These are phyloP conservation scores for Boletus rubroflammeus DNA, from an alignment of 768 basidiomycete genomes.

Conservation along the genomic window DNA sequence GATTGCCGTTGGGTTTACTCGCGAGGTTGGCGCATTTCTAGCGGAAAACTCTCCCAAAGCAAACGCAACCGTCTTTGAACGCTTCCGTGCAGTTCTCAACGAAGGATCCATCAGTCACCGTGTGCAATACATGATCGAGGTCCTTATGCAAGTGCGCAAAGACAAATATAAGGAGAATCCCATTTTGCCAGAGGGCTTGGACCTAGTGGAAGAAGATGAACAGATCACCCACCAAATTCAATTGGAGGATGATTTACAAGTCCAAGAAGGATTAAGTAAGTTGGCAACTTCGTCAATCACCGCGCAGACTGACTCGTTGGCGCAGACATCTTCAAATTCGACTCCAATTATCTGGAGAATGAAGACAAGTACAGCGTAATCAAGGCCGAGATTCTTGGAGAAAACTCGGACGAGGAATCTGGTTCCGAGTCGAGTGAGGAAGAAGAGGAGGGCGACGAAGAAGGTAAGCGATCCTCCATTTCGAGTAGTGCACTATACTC, in stretches of 20 bases:
- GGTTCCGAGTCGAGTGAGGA: slow-evolving; percentile 63
- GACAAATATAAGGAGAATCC: slow-evolving; percentile 99
- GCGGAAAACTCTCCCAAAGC: slow-evolving; percentile 92
- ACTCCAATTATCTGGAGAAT: slow-evolving; percentile 82
- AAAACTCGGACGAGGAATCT: slow-evolving; percentile 73
- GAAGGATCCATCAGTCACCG: slow-evolving; percentile 94
- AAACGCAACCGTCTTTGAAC: slow-evolving; percentile 91
- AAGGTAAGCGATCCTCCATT: slow-evolving; percentile 17
- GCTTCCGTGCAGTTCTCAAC: slow-evolving; percentile 94
- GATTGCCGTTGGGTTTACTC: slow-evolving; percentile 96
- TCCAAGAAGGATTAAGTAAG: slow-evolving; percentile 93
- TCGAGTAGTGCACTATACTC: slow-evolving; percentile 26
- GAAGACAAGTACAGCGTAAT: slow-evolving; percentile 93
- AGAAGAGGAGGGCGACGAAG: slow-evolving; percentile 62
- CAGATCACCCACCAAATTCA: slow-evolving; percentile 94
- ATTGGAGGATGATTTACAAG: slow-evolving; percentile 88
- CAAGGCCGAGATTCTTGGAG: slow-evolving; percentile 91
- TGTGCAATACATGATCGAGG: slow-evolving; percentile 99
- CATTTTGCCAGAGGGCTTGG: slow-evolving; percentile 87
- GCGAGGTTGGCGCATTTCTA: slow-evolving; percentile 95
- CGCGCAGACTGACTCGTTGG: slow-evolving; percentile 7
- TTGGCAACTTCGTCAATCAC: slow-evolving; percentile 13
- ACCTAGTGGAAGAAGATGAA: slow-evolving; percentile 96
- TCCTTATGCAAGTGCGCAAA: slow-evolving; percentile 97
- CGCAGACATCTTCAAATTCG: slow-evolving; percentile 92